Base-by-base conservation (phyloP, 2,329 filamentous ascomycete species). In the Sporothrix brasiliensis region DNA sequence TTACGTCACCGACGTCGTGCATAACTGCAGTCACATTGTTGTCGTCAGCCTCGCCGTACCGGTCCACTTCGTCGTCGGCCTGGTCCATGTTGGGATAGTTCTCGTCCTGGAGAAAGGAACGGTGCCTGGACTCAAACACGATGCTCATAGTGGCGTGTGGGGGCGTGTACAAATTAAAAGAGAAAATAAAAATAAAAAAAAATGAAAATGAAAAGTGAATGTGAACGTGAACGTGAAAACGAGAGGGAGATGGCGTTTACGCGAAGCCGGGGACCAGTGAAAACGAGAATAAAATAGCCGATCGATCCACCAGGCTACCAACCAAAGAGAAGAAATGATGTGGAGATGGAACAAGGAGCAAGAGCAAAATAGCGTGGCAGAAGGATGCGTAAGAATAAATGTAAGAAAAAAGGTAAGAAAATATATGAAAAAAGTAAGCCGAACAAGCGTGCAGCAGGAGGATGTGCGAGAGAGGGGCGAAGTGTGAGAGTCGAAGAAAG, bases 61-160 rank as follows among this genome's bases (percentile, higher is more conserved):
- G 70, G 30, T 70, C 69, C 0, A 73, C 72, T 19, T 70, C 68
- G 21, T 75, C 74, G 52, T 69, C 69, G n/a, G 70, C 67, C 54
- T 74, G 70, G 66, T 74, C 75, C 54, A 76, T 75, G n/a, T 73
- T 71, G 21, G 73, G 73, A 30, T 76, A 76, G 63, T 69, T 72
- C 19, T 75, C 75, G 30, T 76, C 74, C 21, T 63, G 67, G 6
- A 74, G 68, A 52, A 73, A 74, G 30, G 70, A 65, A 13, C 67
- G 67, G 10, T 71, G 73, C 21, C 72, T 63, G 2, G 72, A 68
- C 67, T 76, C 75, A 47, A 74, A 75, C 2, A 73, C 73, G 52
- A 76, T 71, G 63, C 73, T 74, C 75, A 76, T 76, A 13, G 56
- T 69, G 68, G 58, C 10, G 39, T 27, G 30, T 39, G n/a, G 39